Evolutionary conservation across 2,329 filamentous ascomycete species (phyloP), one percentile per base, ranked within the genome.

Genomic region (Aspergillus quadricinctus): DNA sequence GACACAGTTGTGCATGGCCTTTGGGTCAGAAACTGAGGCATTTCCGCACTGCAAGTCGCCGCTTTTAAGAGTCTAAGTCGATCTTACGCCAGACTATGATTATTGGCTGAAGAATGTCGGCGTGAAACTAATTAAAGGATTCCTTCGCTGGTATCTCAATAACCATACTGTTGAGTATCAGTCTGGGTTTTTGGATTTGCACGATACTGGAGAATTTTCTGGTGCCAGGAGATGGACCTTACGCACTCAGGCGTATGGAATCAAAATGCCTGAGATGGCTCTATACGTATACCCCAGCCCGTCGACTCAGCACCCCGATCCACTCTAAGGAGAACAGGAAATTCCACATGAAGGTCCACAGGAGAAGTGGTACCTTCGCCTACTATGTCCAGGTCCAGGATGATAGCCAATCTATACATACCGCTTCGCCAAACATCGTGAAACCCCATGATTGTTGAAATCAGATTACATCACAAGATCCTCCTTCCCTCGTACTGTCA

Each of bases 251-350:
- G 50, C 31, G 50, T 37, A 49, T 52, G 23, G 61, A 46, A 65
- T 65, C 8, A 63, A 64, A 46, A 31, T 29, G 19, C 63, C 60
- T 23, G 46, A 21, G 60, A 66, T 67, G 50, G 63, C 48, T 29
- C 10, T 58, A 61, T n/a, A 67, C 57, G 10, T 14, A 58, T 11
- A 48, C 66, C 7, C 65, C 57, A n/a, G 57, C 56, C 7, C 59
- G 65, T 56, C 57, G 58, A 8, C 58, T 59, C 19, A 66, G 64
- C 41, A 63, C 59, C 19, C 65, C 60, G 3, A 63, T 67, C 41
- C 29, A 65, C 37, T 62, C 66, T 41, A 65, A 65, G 35, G 56
- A 64, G 19, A 57, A 41, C 28, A 59, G 43, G 53, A 64, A 2
- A 55, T 63, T 43, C 58, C 54, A n/a, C 11, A 59, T 67, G 46